Conservation (phyloP, 1,139 yeast species). For the Diutina mesorugosa region DNA sequence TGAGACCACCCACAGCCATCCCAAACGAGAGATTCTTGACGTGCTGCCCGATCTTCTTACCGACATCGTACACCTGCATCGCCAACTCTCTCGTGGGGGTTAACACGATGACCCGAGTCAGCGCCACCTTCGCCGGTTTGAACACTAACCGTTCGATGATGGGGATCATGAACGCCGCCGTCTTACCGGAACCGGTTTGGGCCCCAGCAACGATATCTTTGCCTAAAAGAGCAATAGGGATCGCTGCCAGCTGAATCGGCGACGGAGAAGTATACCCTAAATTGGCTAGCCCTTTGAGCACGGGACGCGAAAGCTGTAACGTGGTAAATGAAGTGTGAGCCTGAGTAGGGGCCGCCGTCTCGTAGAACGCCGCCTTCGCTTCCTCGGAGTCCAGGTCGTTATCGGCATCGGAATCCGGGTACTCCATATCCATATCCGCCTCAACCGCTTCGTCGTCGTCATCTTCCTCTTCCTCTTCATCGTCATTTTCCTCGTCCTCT, state of each 20-base stretch:
- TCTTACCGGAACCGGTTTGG: slow-evolving; percentile 97
- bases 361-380: slow-evolving; percentile 57
- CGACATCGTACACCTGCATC: slow-evolving; percentile 90
- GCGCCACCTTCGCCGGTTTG: slow-evolving; percentile 73
- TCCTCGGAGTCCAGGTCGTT: slow-evolving; percentile 34
- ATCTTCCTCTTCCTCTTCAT: slow-evolving; percentile 12
- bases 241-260: slow-evolving; percentile 86
- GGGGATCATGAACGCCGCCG: slow-evolving; percentile 96
- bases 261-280: slow-evolving; percentile 81
- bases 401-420: background rate
- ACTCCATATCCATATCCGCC: slow-evolving; percentile 19
- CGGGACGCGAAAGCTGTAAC: slow-evolving; percentile 78
- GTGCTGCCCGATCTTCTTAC: slow-evolving; percentile 68
- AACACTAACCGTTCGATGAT: slow-evolving; percentile 83
- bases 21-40: slow-evolving; percentile 73
- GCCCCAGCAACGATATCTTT: slow-evolving; percentile 99
- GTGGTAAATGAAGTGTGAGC: slow-evolving; percentile 59
- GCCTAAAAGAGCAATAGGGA: slow-evolving; percentile 86
- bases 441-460: slow-evolving; percentile 19
- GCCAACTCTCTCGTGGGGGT: slow-evolving; percentile 98
- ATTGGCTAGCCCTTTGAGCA: slow-evolving; percentile 66
- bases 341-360: slow-evolving; percentile 37
- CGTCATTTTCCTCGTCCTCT: slow-evolving; percentile 11
- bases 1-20: slow-evolving; percentile 95
- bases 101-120: slow-evolving; percentile 80